phyloP scores from a whole-genome alignment of 164 flowering plant species.

The Akebia trifoliata region DNA sequence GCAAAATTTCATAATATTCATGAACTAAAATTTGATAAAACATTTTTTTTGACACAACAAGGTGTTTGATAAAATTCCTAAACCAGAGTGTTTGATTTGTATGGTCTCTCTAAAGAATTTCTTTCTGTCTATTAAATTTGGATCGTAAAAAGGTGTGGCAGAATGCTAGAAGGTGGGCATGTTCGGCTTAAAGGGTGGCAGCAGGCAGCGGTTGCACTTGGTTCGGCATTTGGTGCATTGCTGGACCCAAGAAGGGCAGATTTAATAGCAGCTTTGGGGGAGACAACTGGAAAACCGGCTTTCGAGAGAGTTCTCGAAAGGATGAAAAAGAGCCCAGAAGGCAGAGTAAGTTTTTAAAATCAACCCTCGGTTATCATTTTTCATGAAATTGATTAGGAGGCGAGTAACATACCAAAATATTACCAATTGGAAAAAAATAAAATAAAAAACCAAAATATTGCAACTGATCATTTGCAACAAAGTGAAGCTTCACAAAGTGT shows the following conservation, averaged over 20 bases:
- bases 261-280: constrained; percentile 91
- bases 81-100: background rate
- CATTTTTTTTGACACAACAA: no score
- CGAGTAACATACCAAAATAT: no score
- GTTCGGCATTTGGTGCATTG: constrained; percentile 88
- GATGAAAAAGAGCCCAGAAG: constrained; percentile 83
- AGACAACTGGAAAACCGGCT: constrained; percentile 92
- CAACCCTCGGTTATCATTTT: no score
- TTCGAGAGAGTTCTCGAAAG: constrained; percentile 76
- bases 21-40: no score
- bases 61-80: constrained; percentile 9
- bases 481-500: no score
- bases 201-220: constrained; percentile 81
- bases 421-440: no score
- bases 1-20: no score
- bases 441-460: no score
- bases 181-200: constrained; percentile 74
- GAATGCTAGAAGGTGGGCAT: constrained; percentile 47
- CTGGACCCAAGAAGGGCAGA: constrained; percentile 87
- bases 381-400: no score
- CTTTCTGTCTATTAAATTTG: background rate
- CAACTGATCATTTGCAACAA: no score
- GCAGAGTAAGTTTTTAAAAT: constrained; percentile 45
- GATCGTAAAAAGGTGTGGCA: background rate
- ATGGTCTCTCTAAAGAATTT: background rate